Percentiles rank a stretch among this genome's conserved stretches.
Conservation (phyloP, 768 basidiomycete species). For the Leccinum subgranulosum region DNA sequence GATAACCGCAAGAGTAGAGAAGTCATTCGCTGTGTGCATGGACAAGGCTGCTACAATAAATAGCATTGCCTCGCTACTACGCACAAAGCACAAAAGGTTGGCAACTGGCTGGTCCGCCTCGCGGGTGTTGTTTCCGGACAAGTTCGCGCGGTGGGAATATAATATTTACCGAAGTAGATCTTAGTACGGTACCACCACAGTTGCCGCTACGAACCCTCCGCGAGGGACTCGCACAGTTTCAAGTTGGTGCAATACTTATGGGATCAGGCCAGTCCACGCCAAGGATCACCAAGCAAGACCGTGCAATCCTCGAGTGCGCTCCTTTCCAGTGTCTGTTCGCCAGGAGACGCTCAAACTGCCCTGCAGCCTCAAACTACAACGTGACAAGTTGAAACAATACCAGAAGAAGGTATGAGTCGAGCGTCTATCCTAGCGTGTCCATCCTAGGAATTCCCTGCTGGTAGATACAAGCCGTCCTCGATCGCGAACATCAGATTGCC, state of each 20-base stretch:
- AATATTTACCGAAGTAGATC: slow-evolving; percentile 1
- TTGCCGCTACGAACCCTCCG: not conserved
- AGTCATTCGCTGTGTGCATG: slow-evolving; percentile 29
- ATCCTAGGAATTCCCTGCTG: not conserved
- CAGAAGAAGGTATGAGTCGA: slow-evolving; percentile 73
- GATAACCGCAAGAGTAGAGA: slow-evolving; percentile 21
- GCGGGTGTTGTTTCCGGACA: not conserved
- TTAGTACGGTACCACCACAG: not conserved
- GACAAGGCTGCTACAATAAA: slow-evolving; percentile 16
- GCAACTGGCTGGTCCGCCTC: slow-evolving; percentile 5
- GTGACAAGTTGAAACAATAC: slow-evolving; percentile 94
- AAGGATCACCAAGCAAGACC: slow-evolving; percentile 90
- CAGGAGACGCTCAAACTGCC: slow-evolving; percentile 17
- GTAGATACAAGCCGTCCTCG: slow-evolving; percentile 83
- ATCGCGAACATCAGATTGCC: slow-evolving; percentile 88
- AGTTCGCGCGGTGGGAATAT: slow-evolving; percentile 18
- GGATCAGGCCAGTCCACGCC: slow-evolving; percentile 72
- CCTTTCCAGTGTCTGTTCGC: slow-evolving; percentile 13
- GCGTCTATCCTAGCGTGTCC: not conserved
- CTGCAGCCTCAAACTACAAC: slow-evolving; percentile 86
- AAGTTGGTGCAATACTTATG: slow-evolving; percentile 39
- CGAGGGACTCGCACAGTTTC: not conserved
- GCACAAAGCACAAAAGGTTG: slow-evolving; percentile 3
- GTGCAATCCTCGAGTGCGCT: slow-evolving; percentile 91
- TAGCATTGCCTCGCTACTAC: slow-evolving; percentile 29